A percentile compares a stretch with the other conserved stretches of the same genome.
Evolutionary conservation across 2,329 filamentous ascomycete species (phyloP).

Genomic region (Colletotrichum cereale): DNA sequence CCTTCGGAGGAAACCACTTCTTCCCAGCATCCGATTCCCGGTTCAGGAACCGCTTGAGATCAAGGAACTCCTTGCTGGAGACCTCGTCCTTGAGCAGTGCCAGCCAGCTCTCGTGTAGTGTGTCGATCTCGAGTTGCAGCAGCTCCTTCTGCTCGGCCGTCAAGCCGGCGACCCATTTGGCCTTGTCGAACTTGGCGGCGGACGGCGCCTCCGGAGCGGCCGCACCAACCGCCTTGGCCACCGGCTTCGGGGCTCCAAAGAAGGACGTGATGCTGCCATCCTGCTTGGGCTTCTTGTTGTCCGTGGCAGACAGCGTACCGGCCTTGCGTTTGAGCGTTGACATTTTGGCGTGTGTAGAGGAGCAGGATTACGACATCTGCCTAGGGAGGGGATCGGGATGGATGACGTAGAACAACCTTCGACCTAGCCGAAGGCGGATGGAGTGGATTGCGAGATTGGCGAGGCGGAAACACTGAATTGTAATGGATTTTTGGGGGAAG

Average conservation of each 20-base stretch:
- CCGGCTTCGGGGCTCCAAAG: slow-evolving; percentile 78
- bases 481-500: not conserved
- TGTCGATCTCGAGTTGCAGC: slow-evolving; percentile 90
- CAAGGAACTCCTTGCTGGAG: slow-evolving; percentile 81
- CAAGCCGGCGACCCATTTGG: slow-evolving; percentile 86
- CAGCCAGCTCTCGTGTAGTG: slow-evolving; percentile 92
- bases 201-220: slow-evolving; percentile 47
- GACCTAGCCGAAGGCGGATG: slow-evolving; percentile 12
- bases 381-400: not conserved
- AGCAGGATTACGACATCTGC: not conserved
- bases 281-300: slow-evolving; percentile 78
- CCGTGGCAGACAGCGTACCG: slow-evolving; percentile 56
- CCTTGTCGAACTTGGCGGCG: slow-evolving; percentile 81
- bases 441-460: not conserved
- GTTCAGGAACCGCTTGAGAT: slow-evolving; percentile 88
- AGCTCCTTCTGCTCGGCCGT: slow-evolving; percentile 85
- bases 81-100: slow-evolving; percentile 90
- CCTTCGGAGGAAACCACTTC: slow-evolving; percentile 87
- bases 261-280: slow-evolving; percentile 90
- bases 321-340: slow-evolving; percentile 77
- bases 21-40: slow-evolving; percentile 79
- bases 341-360: slow-evolving; percentile 52
- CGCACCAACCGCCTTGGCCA: slow-evolving; percentile 44
- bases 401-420: slow-evolving; percentile 18
- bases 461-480: slow-evolving; percentile 17